Evolutionary conservation across 2,329 filamentous ascomycete genomes (phyloP).

Genomic region (Aspergillus sp.): DNA sequence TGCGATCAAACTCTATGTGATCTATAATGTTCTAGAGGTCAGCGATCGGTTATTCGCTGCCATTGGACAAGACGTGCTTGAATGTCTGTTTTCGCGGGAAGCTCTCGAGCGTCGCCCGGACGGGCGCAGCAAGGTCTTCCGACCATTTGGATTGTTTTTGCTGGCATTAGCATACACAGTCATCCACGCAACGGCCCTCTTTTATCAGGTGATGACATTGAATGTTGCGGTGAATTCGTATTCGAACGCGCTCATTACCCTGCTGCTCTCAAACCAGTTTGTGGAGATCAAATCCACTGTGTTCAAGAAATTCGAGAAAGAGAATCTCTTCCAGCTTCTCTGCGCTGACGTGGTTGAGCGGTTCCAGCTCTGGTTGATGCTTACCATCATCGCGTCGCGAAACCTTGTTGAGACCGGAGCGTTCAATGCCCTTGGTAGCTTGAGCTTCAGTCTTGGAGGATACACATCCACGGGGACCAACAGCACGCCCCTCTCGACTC

Average conservation of each 20-base stretch:
- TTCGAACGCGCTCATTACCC: constrained; percentile 88
- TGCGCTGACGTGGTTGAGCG: constrained; percentile 96
- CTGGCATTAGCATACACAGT: constrained; percentile 86
- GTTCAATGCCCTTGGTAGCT: constrained; percentile 57
- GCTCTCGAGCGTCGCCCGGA: constrained; percentile 84
- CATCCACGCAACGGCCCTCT: constrained; percentile 80
- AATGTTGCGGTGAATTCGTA: constrained; percentile 99
- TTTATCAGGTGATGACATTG: constrained; percentile 96
- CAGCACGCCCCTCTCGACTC: constrained; percentile 58
- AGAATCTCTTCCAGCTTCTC: constrained; percentile 93
- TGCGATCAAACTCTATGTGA: constrained; percentile 97
- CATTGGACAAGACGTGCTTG: constrained; percentile 91
- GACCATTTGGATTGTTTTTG: constrained; percentile 88
- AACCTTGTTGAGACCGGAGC: constrained; percentile 96
- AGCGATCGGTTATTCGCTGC: constrained; percentile 87
- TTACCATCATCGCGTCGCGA: constrained; percentile 91
- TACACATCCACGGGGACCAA: constrained; percentile 39
- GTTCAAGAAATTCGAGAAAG: constrained; percentile 98
- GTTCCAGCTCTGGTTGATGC: constrained; percentile 96
- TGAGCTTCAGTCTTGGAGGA: constrained; percentile 36
- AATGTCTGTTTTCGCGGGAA: constrained; percentile 92
- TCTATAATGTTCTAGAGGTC: constrained; percentile 93
- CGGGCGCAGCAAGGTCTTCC: constrained; percentile 84
- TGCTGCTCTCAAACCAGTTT: constrained; percentile 95
- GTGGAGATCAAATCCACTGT: constrained; percentile 98